Conservation (phyloP, 345 rosid genomes). For the Hevea brasiliensis region DNA sequence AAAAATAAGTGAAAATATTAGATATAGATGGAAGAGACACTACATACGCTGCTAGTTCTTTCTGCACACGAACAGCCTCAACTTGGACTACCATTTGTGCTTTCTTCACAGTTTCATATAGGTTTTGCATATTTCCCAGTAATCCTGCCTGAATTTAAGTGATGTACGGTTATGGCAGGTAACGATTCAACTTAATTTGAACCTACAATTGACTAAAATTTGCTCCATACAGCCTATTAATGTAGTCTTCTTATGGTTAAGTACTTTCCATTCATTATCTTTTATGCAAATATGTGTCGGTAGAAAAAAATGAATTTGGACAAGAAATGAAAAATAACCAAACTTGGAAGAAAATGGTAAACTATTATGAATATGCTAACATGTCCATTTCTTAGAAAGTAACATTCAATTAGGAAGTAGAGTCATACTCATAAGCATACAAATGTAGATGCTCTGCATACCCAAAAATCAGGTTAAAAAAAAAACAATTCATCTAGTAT, state of each 20-base stretch:
- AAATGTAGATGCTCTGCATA: background rate
- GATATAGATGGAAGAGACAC: too few relatives aligned
- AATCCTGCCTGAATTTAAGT: conserved; percentile 19
- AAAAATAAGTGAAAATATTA: background rate
- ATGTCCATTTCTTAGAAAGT: background rate
- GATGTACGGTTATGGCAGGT: background rate
- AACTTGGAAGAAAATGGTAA: background rate
- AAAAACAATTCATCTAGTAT: background rate
- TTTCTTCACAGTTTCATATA: conserved; percentile 22
- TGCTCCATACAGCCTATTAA: background rate
- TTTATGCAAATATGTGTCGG: too few relatives aligned
- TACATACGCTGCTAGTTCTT: conserved; percentile 26
- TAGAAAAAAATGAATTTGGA: background rate
- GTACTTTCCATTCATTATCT: too few relatives aligned
- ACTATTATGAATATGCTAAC: background rate
- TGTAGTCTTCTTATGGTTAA: too few relatives aligned
- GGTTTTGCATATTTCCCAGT: conserved; percentile 20
- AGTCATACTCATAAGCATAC: background rate
- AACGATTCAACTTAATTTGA: background rate
- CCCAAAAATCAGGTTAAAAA: background rate
- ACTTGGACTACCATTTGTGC: conserved; percentile 28
- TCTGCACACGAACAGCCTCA: conserved; percentile 28
- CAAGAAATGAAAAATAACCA: background rate
- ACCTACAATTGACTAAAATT: background rate
- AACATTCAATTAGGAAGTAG: background rate